Evolutionary conservation across 2,329 filamentous ascomycete genomes (phyloP).

Genomic region (Curvularia sp.): DNA sequence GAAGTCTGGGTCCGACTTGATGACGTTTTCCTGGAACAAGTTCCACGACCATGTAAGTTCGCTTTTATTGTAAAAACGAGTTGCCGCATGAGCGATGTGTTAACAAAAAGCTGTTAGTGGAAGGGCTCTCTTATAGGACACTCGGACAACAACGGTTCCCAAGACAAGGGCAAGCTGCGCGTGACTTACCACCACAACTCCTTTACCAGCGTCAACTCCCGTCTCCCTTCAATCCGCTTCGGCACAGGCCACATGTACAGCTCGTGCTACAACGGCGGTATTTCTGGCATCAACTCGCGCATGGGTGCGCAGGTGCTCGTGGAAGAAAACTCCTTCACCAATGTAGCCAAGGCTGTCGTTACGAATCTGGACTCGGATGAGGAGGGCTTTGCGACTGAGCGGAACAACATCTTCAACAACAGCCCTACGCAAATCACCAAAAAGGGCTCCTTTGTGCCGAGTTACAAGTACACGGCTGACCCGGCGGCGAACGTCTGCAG

Average conservation of each 20-base stretch:
- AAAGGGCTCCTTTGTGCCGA: slow-evolving; percentile 61
- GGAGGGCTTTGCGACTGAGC: slow-evolving; percentile 57
- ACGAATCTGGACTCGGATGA: slow-evolving; percentile 63
- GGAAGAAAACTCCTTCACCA: slow-evolving; percentile 62
- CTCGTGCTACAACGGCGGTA: slow-evolving; percentile 52
- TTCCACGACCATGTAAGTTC: slow-evolving; percentile 60
- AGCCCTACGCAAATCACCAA: slow-evolving; percentile 55
- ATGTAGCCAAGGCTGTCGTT: slow-evolving; percentile 64
- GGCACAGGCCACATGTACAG: slow-evolving; percentile 70
- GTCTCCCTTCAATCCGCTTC: slow-evolving; percentile 69
- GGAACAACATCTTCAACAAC: slow-evolving; percentile 55
- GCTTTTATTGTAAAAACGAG: neutral
- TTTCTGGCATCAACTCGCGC: slow-evolving; percentile 54
- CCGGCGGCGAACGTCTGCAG: slow-evolving; percentile 35
- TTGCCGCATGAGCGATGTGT: neutral
- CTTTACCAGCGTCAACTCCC: slow-evolving; percentile 69
- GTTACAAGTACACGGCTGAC: slow-evolving; percentile 59
- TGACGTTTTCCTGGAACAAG: slow-evolving; percentile 63
- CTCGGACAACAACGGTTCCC: slow-evolving; percentile 35
- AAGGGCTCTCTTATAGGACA: slow-evolving; percentile 67
- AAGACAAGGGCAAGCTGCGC: slow-evolving; percentile 66
- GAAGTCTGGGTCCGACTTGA: slow-evolving; percentile 67
- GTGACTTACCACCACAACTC: slow-evolving; percentile 73
- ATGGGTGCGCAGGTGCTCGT: slow-evolving; percentile 56
- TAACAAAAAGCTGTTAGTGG: slow-evolving; percentile 48